Conservation (phyloP, 345 rosid genomes). For the Eucalyptus tenuipes region DNA sequence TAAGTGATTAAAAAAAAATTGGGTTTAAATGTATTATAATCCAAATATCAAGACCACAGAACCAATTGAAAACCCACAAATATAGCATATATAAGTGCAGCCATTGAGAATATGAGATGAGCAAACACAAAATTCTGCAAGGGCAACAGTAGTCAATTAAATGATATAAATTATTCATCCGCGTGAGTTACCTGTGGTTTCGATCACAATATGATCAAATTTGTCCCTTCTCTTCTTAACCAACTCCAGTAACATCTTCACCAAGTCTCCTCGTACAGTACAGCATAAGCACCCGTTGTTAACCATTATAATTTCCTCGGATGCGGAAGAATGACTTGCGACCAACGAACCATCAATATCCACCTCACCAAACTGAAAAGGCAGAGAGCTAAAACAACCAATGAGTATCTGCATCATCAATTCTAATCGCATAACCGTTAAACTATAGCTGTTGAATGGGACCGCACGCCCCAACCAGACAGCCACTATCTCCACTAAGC, state of each 20-base stretch:
- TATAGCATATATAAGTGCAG: not conserved
- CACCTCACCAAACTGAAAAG: slow-evolving; percentile 50
- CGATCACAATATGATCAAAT: slow-evolving; percentile 71
- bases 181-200: slow-evolving; percentile 48
- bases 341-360: slow-evolving; percentile 68
- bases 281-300: slow-evolving; percentile 60
- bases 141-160: not conserved
- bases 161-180: not conserved
- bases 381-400: slow-evolving; percentile 57
- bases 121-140: not conserved
- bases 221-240: slow-evolving; percentile 43
- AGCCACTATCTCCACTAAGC: not conserved
- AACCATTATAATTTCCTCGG: slow-evolving; percentile 49
- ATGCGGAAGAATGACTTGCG: slow-evolving; percentile 57
- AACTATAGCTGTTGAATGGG: not conserved
- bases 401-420: slow-evolving; percentile 59
- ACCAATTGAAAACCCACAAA: not conserved
- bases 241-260: slow-evolving; percentile 66
- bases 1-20: not conserved
- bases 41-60: not conserved
- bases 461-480: slow-evolving; percentile 22
- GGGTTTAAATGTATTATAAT: not conserved
- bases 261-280: slow-evolving; percentile 65
- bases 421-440: slow-evolving; percentile 30
- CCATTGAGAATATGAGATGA: not conserved